A percentile compares a stretch with the other conserved stretches of the same genome.
phyloP scores from a whole-genome alignment of 768 basidiomycete genomes.

The Panaeolus cyanescens region DNA sequence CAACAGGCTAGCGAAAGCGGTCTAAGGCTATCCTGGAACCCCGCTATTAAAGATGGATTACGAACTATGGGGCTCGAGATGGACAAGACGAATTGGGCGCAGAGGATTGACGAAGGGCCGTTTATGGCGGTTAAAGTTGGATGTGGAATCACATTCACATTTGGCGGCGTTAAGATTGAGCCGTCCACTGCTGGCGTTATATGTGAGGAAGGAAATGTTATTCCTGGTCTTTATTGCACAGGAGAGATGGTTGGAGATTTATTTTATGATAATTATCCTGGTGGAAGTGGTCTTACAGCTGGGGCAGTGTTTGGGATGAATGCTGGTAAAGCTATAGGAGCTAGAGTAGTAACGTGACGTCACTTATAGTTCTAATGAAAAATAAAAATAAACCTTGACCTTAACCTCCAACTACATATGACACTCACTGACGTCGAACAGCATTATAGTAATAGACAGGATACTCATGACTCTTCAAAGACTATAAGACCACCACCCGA shows the following conservation, averaged over 20 bases:
- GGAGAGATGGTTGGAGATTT: conserved; percentile 72
- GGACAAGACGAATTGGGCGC: conserved; percentile 73
- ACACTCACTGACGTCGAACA: conserved; percentile 24
- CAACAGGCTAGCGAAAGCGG: conserved; percentile 31
- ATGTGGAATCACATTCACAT: conserved; percentile 75
- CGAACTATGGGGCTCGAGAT: conserved; percentile 49
- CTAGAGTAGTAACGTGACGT: conserved; percentile 16
- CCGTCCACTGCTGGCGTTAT: conserved; percentile 54
- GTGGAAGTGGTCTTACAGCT: conserved; percentile 65
- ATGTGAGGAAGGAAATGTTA: conserved; percentile 39
- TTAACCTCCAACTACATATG: conserved; percentile 17
- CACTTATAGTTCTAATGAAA: conserved; percentile 7
- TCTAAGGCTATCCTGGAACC: conserved; percentile 60
- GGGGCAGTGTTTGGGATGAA: conserved; percentile 67
- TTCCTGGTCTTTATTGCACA: conserved; percentile 61
- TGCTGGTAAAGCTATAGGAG: conserved; percentile 50
- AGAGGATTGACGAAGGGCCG: conserved; percentile 50
- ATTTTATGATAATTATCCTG: conserved; percentile 69
- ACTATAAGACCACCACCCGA: conserved; percentile 12
- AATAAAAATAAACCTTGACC: not conserved
- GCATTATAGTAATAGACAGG: conserved; percentile 10
- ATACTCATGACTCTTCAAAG: conserved; percentile 15
- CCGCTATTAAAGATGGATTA: conserved; percentile 62
- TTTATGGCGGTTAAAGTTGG: conserved; percentile 69
- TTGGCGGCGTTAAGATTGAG: conserved; percentile 67